phyloP scores from a whole-genome alignment of 2,329 filamentous ascomycete species.

The Canariomyces notabilis region DNA sequence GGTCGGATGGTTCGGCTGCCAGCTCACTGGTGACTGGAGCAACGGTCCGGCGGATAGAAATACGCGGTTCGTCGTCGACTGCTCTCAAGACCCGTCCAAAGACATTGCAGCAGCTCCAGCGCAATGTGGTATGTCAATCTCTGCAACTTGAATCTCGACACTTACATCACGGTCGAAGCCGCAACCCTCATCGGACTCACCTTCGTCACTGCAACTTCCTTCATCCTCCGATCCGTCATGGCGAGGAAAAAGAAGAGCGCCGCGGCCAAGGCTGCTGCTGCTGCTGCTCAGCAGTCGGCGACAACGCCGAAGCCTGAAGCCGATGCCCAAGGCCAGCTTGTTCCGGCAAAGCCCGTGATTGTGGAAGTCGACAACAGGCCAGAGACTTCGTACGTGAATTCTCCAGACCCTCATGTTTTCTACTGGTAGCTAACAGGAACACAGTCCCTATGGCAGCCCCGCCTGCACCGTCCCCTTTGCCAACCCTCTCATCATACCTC shows the following conservation, averaged over 20 bases:
- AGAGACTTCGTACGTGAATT: slow-evolving; percentile 21
- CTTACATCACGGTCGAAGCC: slow-evolving; percentile 23
- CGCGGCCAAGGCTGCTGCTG: slow-evolving; percentile 18
- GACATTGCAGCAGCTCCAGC: slow-evolving; percentile 10
- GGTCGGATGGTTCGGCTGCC: slow-evolving; percentile 1
- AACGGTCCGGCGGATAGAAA: slow-evolving; percentile 12
- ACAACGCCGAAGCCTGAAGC: neutral
- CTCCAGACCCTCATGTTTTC: neutral
- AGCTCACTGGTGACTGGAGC: slow-evolving; percentile 5
- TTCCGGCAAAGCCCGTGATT: slow-evolving; percentile 6
- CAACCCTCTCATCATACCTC: slow-evolving; percentile 23
- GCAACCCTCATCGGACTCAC: slow-evolving; percentile 23
- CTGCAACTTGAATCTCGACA: slow-evolving; percentile 15
- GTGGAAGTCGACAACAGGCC: slow-evolving; percentile 21
- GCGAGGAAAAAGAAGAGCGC: slow-evolving; percentile 23
- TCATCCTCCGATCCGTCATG: slow-evolving; percentile 19
- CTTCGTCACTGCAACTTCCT: slow-evolving; percentile 16
- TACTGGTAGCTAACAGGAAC: neutral
- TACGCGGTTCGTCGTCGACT: slow-evolving; percentile 5
- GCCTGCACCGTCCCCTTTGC: slow-evolving; percentile 25
- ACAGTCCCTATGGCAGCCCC: slow-evolving; percentile 24
- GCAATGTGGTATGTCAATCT: slow-evolving; percentile 16
- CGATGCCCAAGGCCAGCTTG: slow-evolving; percentile 10
- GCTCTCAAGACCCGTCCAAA: slow-evolving; percentile 1
- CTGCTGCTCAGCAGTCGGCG: slow-evolving; percentile 5